Base-by-base conservation (phyloP, 306 rosid species). In the Purshia tridentata region DNA sequence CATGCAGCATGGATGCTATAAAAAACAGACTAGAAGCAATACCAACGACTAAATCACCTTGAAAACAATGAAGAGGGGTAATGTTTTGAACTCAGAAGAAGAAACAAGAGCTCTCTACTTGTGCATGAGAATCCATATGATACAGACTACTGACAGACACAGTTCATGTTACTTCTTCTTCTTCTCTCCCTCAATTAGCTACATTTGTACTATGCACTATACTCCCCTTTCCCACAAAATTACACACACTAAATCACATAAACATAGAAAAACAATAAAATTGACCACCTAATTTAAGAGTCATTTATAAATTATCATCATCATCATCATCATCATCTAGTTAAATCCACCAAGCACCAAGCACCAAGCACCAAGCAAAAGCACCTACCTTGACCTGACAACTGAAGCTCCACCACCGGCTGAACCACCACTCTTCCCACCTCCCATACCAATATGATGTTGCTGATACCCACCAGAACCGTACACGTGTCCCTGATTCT, bases 401-500 rank as follows among this genome's bases (percentile, higher is more conserved):
- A 70, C 69, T 18, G 81, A 57, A 45, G 67, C 75, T 52, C 78
- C 57, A 69, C 63, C 76, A 20, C 72, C 81, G 2, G 35, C 35
- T 16, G 81, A 70, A 37, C 72, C 72, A 53, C 81, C 75, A 37
- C 54, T 67, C 62, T 79, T 74, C 12, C 55, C 73, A 9, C 73
- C 61, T 35, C 67, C 82, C 13, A 64, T 53, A 3, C 70, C 81
- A 67, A 72, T 42, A 9, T 70, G 89, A 54, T 55, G 64, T 23
- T 70, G 66, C 4, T 83, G 86, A 71, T 63, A 87, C 56, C 89
- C 89, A 16, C 85, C 83, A 3, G 86, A 61, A 50, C 82, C 84
- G 78, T 81, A 85, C 72, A 79, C 75, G 13, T 76, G 86, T 48
- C 88, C 89, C 66, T 83, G 85, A 79, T 85, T 4, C 13, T 58